Percentiles rank a stretch among this genome's conserved stretches.
These are phyloP conservation scores for Gossypium ekmanianum DNA, from an alignment of 345 rosid species.

Conservation along the genomic window DNA sequence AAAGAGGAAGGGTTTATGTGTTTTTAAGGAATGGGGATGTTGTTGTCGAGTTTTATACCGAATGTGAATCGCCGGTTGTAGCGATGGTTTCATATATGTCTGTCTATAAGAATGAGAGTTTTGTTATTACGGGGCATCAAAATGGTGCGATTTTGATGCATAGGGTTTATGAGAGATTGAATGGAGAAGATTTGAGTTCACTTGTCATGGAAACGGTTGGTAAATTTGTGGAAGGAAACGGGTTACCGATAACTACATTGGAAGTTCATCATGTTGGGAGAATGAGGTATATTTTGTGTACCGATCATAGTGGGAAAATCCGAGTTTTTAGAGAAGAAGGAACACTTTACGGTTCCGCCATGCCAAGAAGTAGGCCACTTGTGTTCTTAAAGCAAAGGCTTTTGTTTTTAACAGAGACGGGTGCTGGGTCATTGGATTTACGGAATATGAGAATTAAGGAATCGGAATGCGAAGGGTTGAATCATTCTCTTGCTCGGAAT, in stretches of 20 bases:
- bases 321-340: conserved; percentile 67
- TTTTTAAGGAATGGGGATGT: conserved; percentile 80
- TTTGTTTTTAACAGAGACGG: conserved; percentile 80
- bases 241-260: conserved; percentile 46
- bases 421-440: conserved; percentile 88
- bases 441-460: conserved; percentile 83
- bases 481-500: conserved; percentile 54
- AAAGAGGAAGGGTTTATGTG: conserved; percentile 65
- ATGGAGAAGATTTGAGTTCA: conserved; percentile 64
- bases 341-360: conserved; percentile 60
- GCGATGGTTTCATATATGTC: conserved; percentile 77
- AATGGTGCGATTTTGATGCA: conserved; percentile 64
- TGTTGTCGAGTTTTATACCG: conserved; percentile 52
- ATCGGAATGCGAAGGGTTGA: conserved; percentile 81
- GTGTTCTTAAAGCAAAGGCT: conserved; percentile 89
- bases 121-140: conserved; percentile 68
- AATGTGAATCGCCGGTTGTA: conserved; percentile 52
- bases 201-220: conserved; percentile 54
- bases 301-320: conserved; percentile 61
- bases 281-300: conserved; percentile 57
- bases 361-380: conserved; percentile 59
- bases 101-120: conserved; percentile 68
- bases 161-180: conserved; percentile 51
- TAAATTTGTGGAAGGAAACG: conserved; percentile 39
- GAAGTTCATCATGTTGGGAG: conserved; percentile 94